These are phyloP conservation scores for Pyropia yezoensis DNA, from an alignment of 23 red algal species.

Conservation along the genomic window DNA sequence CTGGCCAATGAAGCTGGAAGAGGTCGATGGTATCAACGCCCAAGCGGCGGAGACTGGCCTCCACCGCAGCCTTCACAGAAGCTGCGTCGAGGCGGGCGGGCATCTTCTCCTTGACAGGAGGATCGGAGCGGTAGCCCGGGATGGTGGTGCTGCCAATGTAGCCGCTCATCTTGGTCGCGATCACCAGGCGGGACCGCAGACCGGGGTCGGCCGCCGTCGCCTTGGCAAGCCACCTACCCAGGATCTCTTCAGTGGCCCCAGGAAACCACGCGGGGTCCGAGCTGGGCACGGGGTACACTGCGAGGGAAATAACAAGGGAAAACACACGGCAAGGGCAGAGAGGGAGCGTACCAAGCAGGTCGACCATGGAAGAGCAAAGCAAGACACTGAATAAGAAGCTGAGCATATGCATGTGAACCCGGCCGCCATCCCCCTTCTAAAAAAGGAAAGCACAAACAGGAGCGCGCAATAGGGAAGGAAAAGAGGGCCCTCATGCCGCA, in stretches of 20 bases:
- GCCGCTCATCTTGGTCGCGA: constrained; percentile 73
- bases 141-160: not conserved
- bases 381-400: no score
- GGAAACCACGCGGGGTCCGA: constrained; percentile 22
- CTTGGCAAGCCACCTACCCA: constrained; percentile 58
- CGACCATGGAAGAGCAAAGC: no score
- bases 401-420: no score
- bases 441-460: no score
- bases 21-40: constrained; percentile 78
- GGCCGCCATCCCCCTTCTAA: no score
- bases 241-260: constrained; percentile 58
- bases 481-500: no score
- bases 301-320: no score
- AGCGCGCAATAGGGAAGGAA: no score
- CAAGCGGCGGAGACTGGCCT: constrained; percentile 61
- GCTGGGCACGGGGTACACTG: constrained; percentile 53
- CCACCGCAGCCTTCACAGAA: constrained; percentile 51
- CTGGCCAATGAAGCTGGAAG: constrained; percentile 97
- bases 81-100: constrained; percentile 10
- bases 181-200: constrained; percentile 18
- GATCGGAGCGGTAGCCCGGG: constrained; percentile 1
- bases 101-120: constrained; percentile 2
- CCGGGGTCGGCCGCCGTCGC: constrained; percentile 7
- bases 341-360: no score
- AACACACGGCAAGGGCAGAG: no score